Evolutionary conservation across 768 basidiomycete species (phyloP).

Genomic region (Phlebiopsis flavidoalba): DNA sequence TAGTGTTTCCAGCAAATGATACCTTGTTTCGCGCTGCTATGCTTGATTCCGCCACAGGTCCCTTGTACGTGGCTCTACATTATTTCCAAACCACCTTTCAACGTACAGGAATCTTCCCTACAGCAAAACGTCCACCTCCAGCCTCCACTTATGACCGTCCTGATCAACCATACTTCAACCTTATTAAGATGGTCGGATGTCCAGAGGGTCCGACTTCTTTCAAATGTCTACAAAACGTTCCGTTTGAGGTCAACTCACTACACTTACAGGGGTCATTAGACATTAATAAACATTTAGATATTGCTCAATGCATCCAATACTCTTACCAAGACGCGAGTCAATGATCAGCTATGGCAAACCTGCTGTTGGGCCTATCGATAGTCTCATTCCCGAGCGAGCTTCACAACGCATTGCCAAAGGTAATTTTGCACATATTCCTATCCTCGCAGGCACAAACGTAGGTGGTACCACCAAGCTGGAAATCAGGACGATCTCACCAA

Average conservation of each 20-base stretch:
- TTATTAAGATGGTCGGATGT: slow-evolving; percentile 7
- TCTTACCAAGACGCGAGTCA: slow-evolving; percentile 11
- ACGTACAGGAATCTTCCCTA: not conserved
- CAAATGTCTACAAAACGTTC: slow-evolving; percentile 8
- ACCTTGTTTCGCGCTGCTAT: slow-evolving; percentile 48
- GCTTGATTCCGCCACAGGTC: slow-evolving; percentile 46
- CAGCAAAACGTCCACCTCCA: slow-evolving; percentile 39
- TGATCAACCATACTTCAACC: slow-evolving; percentile 3
- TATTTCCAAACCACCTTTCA: not conserved
- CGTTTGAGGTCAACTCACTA: slow-evolving; percentile 27
- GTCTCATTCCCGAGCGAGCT: slow-evolving; percentile 15
- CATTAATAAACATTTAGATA: not conserved
- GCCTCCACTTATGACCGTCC: slow-evolving; percentile 10
- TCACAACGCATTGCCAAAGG: slow-evolving; percentile 16
- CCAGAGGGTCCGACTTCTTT: slow-evolving; percentile 1
- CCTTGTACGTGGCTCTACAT: slow-evolving; percentile 36
- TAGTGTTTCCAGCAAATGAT: slow-evolving; percentile 35
- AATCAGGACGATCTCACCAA: not conserved
- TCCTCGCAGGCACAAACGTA: slow-evolving; percentile 16
- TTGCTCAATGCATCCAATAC: slow-evolving; percentile 10
- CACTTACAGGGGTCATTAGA: not conserved
- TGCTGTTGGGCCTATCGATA: slow-evolving; percentile 15
- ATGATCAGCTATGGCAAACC: slow-evolving; percentile 20
- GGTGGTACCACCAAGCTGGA: not conserved
- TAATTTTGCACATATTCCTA: slow-evolving; percentile 15